Conservation (phyloP, 306 rosid genomes). For the Quercus ilex region DNA sequence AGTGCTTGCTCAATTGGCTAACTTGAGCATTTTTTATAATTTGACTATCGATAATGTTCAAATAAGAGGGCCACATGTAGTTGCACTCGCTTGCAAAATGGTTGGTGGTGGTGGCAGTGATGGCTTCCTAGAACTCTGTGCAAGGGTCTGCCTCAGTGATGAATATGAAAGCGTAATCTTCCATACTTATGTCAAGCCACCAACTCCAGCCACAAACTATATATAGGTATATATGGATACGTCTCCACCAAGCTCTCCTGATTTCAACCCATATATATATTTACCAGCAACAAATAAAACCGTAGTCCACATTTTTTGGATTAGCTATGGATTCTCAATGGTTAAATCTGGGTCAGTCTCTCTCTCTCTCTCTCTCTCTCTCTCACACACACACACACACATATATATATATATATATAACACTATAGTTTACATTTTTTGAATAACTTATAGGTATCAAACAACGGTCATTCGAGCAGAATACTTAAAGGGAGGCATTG, state of each 20-base stretch:
- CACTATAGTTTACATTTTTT: neutral
- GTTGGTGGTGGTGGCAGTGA: constrained; percentile 85
- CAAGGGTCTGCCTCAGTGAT: constrained; percentile 76
- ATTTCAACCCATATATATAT: too few relatives aligned
- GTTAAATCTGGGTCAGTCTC: too few relatives aligned
- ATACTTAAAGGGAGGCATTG: constrained; percentile 78
- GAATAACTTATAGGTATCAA: constrained; percentile 52
- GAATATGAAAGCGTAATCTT: constrained; percentile 72
- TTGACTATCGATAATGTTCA: constrained; percentile 41
- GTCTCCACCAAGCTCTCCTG: too few relatives aligned
- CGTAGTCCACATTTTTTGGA: too few relatives aligned
- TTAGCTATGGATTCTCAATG: too few relatives aligned
- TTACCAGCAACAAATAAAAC: too few relatives aligned
- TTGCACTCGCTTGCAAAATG: constrained; percentile 92
- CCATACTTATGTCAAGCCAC: constrained; percentile 74
- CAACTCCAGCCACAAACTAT: constrained; percentile 67
- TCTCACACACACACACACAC: too few relatives aligned
- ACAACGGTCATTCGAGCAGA: constrained; percentile 86
- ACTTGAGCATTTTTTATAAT: constrained; percentile 67
- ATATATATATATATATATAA: fast-evolving
- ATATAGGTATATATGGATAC: constrained; percentile 41
- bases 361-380: too few relatives aligned
- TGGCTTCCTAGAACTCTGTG: constrained; percentile 80
- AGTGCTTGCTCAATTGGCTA: constrained; percentile 55
- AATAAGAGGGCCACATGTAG: constrained; percentile 55